Base-by-base conservation (phyloP, 208 protist species). In the Trypanosomatidae sp. region DNA sequence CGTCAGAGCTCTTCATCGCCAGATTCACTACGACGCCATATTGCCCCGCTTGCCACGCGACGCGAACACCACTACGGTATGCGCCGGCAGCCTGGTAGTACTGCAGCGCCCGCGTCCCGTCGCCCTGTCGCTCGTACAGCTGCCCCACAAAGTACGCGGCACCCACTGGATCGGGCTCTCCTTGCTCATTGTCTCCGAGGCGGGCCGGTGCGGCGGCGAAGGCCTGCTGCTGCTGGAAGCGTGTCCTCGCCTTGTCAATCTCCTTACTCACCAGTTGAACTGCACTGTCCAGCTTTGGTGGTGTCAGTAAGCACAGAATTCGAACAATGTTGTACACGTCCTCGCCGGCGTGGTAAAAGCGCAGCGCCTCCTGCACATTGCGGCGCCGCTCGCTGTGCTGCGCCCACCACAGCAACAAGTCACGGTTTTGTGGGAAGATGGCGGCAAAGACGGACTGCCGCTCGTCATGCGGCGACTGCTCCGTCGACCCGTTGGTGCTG, bases 131-230 rank as follows among this genome's bases (percentile, higher is more conserved):
- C 79, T 99, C 98, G 66, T 93, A 97, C 62, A 97, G 84, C 59
- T 87, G 71, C 22, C 91, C 98, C 19, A 99, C 85, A 71, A 98
- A 98, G 82, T 94, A 99, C 33, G 96, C 94, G 33, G 95, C 96
- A 19, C 94, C 92, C 62, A 94, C 81, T 53, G 82, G 80, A 39
- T 92, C 88, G 6, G 88, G 81, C 58, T 89, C 86, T 0, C 67
- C 68, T 55, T 46, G 58, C 62, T 66, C 64, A 69, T 69, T 67
- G 67, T 69, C 65, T 15, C 69, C 44, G 47, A 55, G 46, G 55
- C 41, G 76, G 3, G 56, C 65, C 1, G 76, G 70, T 2, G 75
- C 58, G n/a, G 79, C 71, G 50, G 80, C 71, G 69, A 86, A 72
- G 28, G 86, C 71, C 62, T 90, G 82, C 66, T 81, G 71, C 77